phyloP scores from a whole-genome alignment of 2,329 filamentous ascomycete genomes.

The Aphanoascus verrucosus region DNA sequence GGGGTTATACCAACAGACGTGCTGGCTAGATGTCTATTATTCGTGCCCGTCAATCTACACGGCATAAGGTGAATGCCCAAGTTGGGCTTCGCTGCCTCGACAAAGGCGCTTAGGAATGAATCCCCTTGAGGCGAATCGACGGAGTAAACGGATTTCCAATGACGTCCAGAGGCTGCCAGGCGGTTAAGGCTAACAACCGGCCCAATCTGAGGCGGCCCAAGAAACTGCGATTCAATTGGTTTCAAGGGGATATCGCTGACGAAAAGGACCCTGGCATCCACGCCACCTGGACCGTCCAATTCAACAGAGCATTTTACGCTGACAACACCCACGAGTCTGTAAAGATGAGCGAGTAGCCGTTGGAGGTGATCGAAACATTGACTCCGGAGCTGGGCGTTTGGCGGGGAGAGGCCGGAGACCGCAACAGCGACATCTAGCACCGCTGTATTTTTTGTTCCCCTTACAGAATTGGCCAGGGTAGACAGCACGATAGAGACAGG shows the following conservation, averaged over 20 bases:
- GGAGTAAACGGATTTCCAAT: constrained; percentile 56
- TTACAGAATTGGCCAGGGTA: constrained; percentile 34
- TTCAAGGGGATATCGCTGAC: constrained; percentile 44
- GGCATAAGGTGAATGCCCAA: not conserved
- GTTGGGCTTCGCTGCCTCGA: not conserved
- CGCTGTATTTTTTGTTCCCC: constrained; percentile 25
- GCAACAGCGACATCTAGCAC: constrained; percentile 52
- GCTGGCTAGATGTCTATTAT: not conserved
- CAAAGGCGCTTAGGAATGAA: constrained; percentile 41
- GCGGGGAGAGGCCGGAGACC: constrained; percentile 49
- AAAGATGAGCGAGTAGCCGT: constrained; percentile 62
- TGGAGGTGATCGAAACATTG: constrained; percentile 59
- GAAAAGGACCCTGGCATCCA: constrained; percentile 66
- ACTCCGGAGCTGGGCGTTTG: constrained; percentile 41
- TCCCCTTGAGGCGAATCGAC: constrained; percentile 56
- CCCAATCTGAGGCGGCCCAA: constrained; percentile 6
- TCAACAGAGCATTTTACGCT: constrained; percentile 54
- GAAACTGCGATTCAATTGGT: not conserved
- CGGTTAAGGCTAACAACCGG: constrained; percentile 38
- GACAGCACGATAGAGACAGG: constrained; percentile 47
- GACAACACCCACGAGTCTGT: constrained; percentile 64
- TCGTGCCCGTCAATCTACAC: constrained; percentile 10
- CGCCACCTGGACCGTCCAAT: constrained; percentile 55
- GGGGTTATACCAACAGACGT: not conserved
- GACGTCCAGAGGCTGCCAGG: constrained; percentile 44